These are phyloP conservation scores for Apiospora arundinis DNA, from an alignment of 2,329 filamentous ascomycete genomes.

Conservation along the genomic window DNA sequence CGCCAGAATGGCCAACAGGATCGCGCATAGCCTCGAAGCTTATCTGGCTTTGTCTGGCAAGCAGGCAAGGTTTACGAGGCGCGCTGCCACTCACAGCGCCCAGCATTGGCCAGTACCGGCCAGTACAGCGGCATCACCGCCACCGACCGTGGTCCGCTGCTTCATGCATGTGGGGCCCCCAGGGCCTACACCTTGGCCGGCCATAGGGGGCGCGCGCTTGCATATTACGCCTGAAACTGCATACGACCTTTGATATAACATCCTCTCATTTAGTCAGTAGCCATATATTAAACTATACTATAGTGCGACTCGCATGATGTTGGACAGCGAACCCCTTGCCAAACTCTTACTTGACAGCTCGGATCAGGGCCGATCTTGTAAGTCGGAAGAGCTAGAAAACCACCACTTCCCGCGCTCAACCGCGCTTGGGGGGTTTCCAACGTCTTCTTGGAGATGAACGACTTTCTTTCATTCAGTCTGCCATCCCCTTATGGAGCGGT, in stretches of 20 bases:
- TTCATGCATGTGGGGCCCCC: conserved; percentile 16
- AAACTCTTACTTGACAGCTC: not conserved
- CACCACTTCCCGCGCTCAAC: not conserved
- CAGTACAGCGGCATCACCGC: not conserved
- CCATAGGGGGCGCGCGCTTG: conserved; percentile 1
- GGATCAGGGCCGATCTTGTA: conserved; percentile 7
- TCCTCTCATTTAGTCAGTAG: conserved; percentile 10
- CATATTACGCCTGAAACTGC: conserved; percentile 19
- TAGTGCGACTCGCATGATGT: conserved; percentile 5
- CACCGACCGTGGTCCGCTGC: conserved; percentile 3
- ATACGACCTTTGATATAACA: conserved; percentile 2
- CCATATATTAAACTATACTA: conserved; percentile 17
- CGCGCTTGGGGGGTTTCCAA: not conserved
- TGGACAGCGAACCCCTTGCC: conserved; percentile 7
- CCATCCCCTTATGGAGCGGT: conserved; percentile 14
- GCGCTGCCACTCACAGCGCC: not conserved
- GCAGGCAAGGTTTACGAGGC: not conserved
- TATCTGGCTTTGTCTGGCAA: not conserved
- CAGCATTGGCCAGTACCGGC: not conserved
- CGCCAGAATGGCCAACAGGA: not conserved
- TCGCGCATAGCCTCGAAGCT: not conserved
- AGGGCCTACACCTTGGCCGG: not conserved
- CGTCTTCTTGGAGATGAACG: not conserved
- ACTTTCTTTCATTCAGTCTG: conserved; percentile 10
- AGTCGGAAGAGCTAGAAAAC: conserved; percentile 3